phyloP scores from a whole-genome alignment of 352 stramenopile genomes.

The Pythium phragmiticola region DNA sequence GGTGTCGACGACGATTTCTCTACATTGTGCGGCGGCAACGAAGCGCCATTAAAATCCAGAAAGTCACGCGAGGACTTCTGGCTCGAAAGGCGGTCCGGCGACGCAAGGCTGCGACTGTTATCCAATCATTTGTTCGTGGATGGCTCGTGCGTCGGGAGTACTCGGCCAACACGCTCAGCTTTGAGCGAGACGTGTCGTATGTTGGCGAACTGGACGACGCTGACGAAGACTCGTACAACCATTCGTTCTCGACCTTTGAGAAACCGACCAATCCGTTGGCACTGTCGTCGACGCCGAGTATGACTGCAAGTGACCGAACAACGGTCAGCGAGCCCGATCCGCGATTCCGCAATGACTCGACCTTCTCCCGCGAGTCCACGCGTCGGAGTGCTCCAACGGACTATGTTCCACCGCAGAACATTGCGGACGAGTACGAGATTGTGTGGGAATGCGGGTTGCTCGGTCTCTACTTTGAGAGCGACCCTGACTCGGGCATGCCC shows the following conservation, averaged over 20 bases:
- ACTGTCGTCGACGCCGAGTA: slow-evolving; percentile 20
- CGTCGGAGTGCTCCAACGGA: slow-evolving; percentile 50
- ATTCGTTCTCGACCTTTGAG: slow-evolving; percentile 36
- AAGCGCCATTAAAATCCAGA: slow-evolving; percentile 54
- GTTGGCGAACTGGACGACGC: slow-evolving; percentile 60
- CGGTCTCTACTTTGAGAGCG: slow-evolving; percentile 84
- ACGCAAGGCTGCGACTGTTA: slow-evolving; percentile 46
- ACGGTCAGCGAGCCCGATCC: slow-evolving; percentile 50
- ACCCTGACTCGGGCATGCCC: slow-evolving; percentile 75
- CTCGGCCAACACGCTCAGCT: slow-evolving; percentile 77
- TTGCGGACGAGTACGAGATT: slow-evolving; percentile 84
- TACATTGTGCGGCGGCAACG: slow-evolving; percentile 37
- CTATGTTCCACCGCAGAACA: slow-evolving; percentile 64
- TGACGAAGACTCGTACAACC: slow-evolving; percentile 49
- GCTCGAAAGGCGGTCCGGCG: slow-evolving; percentile 40
- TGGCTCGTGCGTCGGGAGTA: slow-evolving; percentile 80
- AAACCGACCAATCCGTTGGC: slow-evolving; percentile 16
- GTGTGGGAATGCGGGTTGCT: slow-evolving; percentile 85
- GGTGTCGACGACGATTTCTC: slow-evolving; percentile 48
- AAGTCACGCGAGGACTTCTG: slow-evolving; percentile 44
- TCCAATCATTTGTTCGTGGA: slow-evolving; percentile 80
- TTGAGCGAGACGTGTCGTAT: slow-evolving; percentile 74
- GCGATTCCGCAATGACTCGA: slow-evolving; percentile 41
- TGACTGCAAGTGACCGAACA: slow-evolving; percentile 58
- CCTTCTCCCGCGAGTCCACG: slow-evolving; percentile 48